phyloP scores from a whole-genome alignment of 176 grass and related monocot genomes.

The Elaeis guineensis region DNA sequence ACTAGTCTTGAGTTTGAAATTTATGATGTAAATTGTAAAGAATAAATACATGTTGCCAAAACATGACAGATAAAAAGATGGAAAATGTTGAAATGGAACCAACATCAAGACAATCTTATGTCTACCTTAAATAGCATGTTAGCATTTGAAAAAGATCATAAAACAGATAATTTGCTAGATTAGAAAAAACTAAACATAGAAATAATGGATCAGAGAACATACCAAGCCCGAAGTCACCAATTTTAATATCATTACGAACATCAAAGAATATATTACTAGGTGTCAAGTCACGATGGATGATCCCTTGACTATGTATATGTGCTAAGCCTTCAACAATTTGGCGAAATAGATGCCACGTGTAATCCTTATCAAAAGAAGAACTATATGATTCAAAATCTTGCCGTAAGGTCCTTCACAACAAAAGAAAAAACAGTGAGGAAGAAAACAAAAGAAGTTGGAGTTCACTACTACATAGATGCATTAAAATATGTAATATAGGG shows the following conservation, averaged over 20 bases:
- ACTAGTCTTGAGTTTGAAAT: too few relatives aligned
- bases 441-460: background rate
- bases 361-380: conserved; percentile 68
- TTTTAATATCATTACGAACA: conserved; percentile 89
- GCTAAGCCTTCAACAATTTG: conserved; percentile 97
- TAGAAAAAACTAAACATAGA: too few relatives aligned
- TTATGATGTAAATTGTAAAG: too few relatives aligned
- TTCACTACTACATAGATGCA: too few relatives aligned
- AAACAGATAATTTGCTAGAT: too few relatives aligned
- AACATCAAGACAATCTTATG: too few relatives aligned
- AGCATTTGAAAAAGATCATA: background rate
- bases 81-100: too few relatives aligned
- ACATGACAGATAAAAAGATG: too few relatives aligned
- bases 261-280: conserved; percentile 99
- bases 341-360: conserved; percentile 83
- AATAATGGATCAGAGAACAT: conserved; percentile 17
- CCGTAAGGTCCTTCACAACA: conserved; percentile 57
- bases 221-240: conserved; percentile 44
- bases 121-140: background rate
- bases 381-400: conserved; percentile 73
- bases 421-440: conserved; percentile 19
- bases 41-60: too few relatives aligned
- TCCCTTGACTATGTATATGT: conserved; percentile 98
- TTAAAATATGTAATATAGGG: too few relatives aligned
- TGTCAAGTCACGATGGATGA: conserved; percentile 93